Base-by-base conservation (phyloP, 2,329 filamentous ascomycete genomes). In the Magnaporthiopsis poae region DNA sequence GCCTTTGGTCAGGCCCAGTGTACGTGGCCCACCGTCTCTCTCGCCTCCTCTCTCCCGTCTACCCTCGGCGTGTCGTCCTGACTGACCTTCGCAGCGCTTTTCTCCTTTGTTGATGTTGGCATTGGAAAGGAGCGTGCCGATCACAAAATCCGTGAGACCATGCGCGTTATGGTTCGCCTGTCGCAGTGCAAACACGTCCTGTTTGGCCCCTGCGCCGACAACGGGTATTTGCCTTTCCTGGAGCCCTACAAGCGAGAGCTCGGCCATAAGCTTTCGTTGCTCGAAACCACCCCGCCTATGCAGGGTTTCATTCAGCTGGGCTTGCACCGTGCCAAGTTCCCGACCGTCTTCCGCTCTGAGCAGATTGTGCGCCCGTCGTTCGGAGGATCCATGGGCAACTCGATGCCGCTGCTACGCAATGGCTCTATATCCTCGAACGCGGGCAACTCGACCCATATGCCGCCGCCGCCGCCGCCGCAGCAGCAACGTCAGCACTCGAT, bases 81-180 rank as follows among this genome's bases (percentile, higher is more conserved):
- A 59, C 63, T 21, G 31, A 65, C 64, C 62, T 25, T 33, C 25
- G 29, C 36, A 65, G 72, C 74, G 0, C 70, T 77, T 4, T 77
- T 76, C 69, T 74, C 72, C 63, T 75, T 77, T 66, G 70, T 74
- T 62, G 75, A 77, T 65, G 75, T 77, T 25, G 75, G 75, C 59
- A 69, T 69, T 25, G 75, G 74, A 56, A 77, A 77, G 65, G 75
- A 76, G 63, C 73, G 73, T 65, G 73, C 75, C 29, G 75, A 77
- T 46, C 71, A 75, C 66, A 77, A 76, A 66, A 74, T 75, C 52
- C 72, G 74, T 12, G 75, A 76, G 71, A 72, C 75, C 56, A 71
- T 77, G 62, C 72, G 76, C 39, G 60, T 75, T 33, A 77, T 77
- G 75, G 70, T 73, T 25, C 72, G 71, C 61, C 69, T 74, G 36